phyloP scores from a whole-genome alignment of 2,329 filamentous ascomycete species.

The Trichoderma lentiforme region DNA sequence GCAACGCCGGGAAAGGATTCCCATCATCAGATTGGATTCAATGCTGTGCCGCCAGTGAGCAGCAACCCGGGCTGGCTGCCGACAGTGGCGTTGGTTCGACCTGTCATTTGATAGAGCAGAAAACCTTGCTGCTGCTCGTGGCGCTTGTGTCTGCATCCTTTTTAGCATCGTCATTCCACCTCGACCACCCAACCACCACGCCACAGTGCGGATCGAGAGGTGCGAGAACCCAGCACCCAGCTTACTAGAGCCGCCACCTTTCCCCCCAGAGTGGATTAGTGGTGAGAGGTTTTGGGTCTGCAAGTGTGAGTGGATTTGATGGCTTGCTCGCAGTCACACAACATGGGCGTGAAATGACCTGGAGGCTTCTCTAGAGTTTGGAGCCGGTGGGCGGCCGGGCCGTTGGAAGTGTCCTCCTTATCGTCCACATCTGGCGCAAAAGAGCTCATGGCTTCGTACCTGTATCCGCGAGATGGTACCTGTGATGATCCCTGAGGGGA shows the following conservation, averaged over 20 bases:
- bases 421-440: background rate
- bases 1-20: background rate
- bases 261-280: background rate
- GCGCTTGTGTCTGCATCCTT: constrained; percentile 6
- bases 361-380: background rate
- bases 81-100: constrained; percentile 17
- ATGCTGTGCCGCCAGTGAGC: background rate
- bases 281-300: constrained; percentile 1
- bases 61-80: constrained; percentile 16
- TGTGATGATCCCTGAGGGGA: background rate
- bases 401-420: background rate
- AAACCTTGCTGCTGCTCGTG: background rate
- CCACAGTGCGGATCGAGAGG: constrained; percentile 12
- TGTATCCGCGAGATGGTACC: background rate
- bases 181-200: constrained; percentile 1
- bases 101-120: constrained; percentile 14
- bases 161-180: constrained; percentile 9
- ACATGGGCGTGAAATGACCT: background rate
- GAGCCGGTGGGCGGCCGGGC: constrained; percentile 9
- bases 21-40: constrained; percentile 1
- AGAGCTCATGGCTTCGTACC: background rate
- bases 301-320: background rate
- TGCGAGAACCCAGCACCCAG: background rate
- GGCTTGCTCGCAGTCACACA: background rate
- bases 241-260: constrained; percentile 11